phyloP scores from a whole-genome alignment of 176 grass and related monocot species.

The Phoenix roebelenii region DNA sequence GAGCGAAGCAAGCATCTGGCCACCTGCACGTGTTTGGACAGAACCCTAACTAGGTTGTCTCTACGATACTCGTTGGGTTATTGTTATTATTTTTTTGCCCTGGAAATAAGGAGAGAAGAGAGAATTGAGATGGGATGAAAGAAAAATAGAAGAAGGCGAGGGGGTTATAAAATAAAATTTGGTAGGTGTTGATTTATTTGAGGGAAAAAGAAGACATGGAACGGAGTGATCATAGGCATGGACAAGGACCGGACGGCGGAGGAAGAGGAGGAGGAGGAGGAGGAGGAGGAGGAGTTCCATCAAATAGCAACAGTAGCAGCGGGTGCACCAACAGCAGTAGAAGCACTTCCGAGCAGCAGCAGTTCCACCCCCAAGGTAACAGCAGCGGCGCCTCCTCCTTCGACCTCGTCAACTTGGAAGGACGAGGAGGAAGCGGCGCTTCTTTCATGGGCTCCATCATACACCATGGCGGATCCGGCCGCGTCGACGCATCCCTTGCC shows the following conservation, averaged over 20 bases:
- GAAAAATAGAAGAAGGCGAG: no score
- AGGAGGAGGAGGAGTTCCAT: conserved; percentile 9
- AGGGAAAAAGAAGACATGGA: conserved; percentile 3
- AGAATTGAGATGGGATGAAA: no score
- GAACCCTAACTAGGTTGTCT: no score
- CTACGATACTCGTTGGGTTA: no score
- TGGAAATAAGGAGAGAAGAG: no score
- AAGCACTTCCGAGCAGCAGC: conserved; percentile 54
- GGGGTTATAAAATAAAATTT: no score
- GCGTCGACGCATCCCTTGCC: conserved; percentile 28
- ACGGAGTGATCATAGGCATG: conserved; percentile 17
- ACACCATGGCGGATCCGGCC: conserved; percentile 13
- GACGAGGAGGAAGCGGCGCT: conserved; percentile 19
- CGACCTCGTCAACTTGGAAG: conserved; percentile 33
- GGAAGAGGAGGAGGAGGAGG: conserved; percentile 21
- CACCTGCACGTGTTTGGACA: conserved; percentile 12
- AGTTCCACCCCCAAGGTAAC: conserved; percentile 25
- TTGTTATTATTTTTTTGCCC: no score
- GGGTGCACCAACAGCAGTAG: conserved; percentile 72
- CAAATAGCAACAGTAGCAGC: conserved; percentile 73
- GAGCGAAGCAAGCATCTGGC: conserved; percentile 13
- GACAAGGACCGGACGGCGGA: conserved; percentile 18
- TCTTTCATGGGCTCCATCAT: conserved; percentile 69
- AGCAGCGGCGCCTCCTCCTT: conserved; percentile 11
- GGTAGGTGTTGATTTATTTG: no score